Conservation (phyloP, 805 yeast genomes). For the Cyberlindnera nakhonratchasimensis region DNA sequence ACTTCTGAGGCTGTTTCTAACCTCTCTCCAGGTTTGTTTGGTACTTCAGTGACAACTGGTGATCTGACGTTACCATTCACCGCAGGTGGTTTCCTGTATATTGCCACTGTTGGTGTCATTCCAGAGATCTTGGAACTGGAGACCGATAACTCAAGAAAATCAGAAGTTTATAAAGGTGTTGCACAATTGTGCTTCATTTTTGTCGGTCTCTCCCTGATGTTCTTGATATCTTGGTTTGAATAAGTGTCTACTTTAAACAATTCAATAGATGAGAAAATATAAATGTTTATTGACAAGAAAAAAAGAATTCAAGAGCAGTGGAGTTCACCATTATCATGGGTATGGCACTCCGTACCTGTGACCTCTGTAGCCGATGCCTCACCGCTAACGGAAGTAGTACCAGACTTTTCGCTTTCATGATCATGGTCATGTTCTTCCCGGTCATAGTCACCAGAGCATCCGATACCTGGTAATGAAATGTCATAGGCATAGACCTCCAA, state of each 20-base stretch:
- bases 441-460: conserved; percentile 26
- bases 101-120: conserved; percentile 70
- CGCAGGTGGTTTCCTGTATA: conserved; percentile 73
- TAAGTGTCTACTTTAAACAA: neutral
- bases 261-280: neutral
- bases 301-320: conserved; percentile 18
- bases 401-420: neutral
- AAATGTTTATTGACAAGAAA: neutral
- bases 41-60: conserved; percentile 46
- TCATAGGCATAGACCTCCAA: conserved; percentile 32
- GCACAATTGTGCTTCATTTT: conserved; percentile 47
- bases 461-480: conserved; percentile 28
- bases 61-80: conserved; percentile 66
- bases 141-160: conserved; percentile 32
- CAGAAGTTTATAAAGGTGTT: conserved; percentile 39
- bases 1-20: neutral
- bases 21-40: conserved; percentile 39
- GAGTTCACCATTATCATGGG: conserved; percentile 20
- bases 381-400: conserved; percentile 6
- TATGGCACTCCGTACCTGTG: conserved; percentile 19
- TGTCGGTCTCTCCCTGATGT: conserved; percentile 59
- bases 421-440: conserved; percentile 6
- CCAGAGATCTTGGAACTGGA: conserved; percentile 60
- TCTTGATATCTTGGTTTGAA: conserved; percentile 33
- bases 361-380: conserved; percentile 10